phyloP scores from a whole-genome alignment of 331 rosid genomes.

The Telfairia occidentalis region DNA sequence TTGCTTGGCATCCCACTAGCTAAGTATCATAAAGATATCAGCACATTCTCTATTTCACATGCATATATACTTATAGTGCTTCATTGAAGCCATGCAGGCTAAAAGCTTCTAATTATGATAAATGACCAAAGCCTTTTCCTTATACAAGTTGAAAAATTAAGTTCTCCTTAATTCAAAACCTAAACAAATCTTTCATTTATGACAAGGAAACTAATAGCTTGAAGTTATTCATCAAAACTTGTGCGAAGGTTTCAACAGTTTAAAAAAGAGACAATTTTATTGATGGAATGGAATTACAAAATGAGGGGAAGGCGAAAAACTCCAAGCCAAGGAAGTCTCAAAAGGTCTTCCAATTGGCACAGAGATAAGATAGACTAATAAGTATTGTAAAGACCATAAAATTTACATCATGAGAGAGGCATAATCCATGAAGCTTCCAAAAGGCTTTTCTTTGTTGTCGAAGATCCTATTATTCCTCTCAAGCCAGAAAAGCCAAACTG shows the following conservation, averaged over 20 bases:
- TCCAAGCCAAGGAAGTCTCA: neutral
- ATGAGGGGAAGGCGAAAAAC: neutral
- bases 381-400: neutral
- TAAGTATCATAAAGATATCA: neutral
- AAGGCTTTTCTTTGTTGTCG: neutral
- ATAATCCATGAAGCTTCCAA: neutral
- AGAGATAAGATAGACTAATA: neutral
- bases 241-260: neutral
- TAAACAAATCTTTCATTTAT: neutral
- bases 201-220: neutral
- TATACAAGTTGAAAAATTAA: neutral
- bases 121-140: too few species aligned
- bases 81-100: neutral
- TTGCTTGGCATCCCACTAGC: too few species aligned
- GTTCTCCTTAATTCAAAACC: neutral
- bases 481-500: neutral
- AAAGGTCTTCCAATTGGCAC: neutral
- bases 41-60: neutral
- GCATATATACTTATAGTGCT: neutral
- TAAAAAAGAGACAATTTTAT: neutral
- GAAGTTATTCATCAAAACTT: neutral
- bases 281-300: neutral
- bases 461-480: neutral
- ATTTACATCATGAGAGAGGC: neutral
- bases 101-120: neutral